phyloP scores from a whole-genome alignment of 306 rosid species.

The Cucurbita pepo region DNA sequence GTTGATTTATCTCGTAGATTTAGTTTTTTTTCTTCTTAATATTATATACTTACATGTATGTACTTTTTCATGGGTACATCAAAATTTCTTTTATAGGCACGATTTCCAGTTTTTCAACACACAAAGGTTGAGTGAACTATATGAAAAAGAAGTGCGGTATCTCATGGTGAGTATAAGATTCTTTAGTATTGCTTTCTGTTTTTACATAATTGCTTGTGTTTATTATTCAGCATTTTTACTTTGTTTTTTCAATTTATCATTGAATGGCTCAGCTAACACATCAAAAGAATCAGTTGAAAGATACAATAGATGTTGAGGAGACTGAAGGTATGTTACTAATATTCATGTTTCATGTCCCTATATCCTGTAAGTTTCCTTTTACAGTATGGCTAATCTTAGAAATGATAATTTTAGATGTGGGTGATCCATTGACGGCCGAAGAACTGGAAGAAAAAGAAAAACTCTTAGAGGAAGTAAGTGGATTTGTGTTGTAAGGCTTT shows the following conservation, averaged over 20 bases:
- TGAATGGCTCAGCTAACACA: conserved; percentile 61
- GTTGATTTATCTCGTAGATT: neutral
- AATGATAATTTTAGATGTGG: conserved; percentile 42
- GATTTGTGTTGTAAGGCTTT: conserved; percentile 6
- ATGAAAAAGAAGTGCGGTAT: conserved; percentile 93
- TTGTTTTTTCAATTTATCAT: conserved; percentile 7
- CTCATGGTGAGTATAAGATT: conserved; percentile 64
- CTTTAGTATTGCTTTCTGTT: neutral
- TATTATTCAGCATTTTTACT: neutral
- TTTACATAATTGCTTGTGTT: neutral
- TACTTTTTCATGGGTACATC: neutral
- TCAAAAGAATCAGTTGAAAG: conserved; percentile 94
- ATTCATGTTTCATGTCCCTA: neutral
- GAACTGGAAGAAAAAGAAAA: conserved; percentile 90
- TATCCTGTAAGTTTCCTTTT: neutral
- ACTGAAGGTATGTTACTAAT: conserved; percentile 48
- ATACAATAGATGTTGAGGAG: conserved; percentile 91
- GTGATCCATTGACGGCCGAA: conserved; percentile 92
- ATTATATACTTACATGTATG: neutral
- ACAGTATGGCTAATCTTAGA: conserved; percentile 7
- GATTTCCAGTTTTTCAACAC: conserved; percentile 95
- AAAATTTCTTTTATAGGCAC: conserved; percentile 31
- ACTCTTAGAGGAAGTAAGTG: conserved; percentile 58
- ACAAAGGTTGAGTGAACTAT: conserved; percentile 83
- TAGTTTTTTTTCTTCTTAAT: neutral